These are phyloP conservation scores for Xerocomellus dryophilus DNA, from an alignment of 768 basidiomycete species.

Conservation along the genomic window DNA sequence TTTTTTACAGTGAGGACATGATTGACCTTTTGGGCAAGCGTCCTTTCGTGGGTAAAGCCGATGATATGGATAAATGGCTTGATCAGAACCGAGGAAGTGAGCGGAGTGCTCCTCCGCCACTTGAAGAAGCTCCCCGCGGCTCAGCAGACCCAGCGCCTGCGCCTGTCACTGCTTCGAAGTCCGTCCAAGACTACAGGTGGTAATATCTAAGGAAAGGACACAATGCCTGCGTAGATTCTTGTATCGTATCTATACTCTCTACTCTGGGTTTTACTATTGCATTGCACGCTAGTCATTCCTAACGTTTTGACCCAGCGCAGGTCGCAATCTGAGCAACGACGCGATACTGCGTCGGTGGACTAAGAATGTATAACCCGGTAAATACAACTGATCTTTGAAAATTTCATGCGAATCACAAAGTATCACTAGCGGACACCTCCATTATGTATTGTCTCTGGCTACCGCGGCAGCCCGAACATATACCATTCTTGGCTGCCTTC, in stretches of 20 bases:
- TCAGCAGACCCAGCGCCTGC: slow-evolving; percentile 43
- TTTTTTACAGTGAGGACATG: slow-evolving; percentile 73
- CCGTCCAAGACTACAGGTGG: slow-evolving; percentile 31
- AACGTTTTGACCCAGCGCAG: background rate
- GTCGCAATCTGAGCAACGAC: background rate
- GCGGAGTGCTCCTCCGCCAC: slow-evolving; percentile 62
- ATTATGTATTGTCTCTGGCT: background rate
- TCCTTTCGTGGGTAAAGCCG: slow-evolving; percentile 70
- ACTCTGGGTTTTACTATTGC: slow-evolving; percentile 45
- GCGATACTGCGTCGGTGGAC: background rate
- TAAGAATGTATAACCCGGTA: too few relatives aligned
- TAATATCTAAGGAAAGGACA: slow-evolving; percentile 5
- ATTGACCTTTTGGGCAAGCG: slow-evolving; percentile 77
- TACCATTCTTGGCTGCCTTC: slow-evolving; percentile 46
- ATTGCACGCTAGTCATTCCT: slow-evolving; percentile 41
- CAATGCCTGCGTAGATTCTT: slow-evolving; percentile 3
- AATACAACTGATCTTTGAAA: background rate
- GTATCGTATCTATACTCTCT: slow-evolving; percentile 31
- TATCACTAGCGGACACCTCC: background rate
- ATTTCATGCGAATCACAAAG: background rate
- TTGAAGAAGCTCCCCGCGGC: slow-evolving; percentile 46
- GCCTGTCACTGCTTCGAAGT: slow-evolving; percentile 46
- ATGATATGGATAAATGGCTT: slow-evolving; percentile 98
- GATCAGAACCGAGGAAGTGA: slow-evolving; percentile 67
- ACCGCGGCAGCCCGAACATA: too few relatives aligned